Evolutionary conservation across 176 grass and related monocot genomes (phyloP).

Genomic region (sorghum (Sorghum bicolor)): Sorghum_bicolor_NCBIv3 NC_012870.2:72156501-72157000

Average conservation of each 20-base stretch:
- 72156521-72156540: neutral
- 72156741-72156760: neutral
- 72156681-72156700: constrained; percentile 1
- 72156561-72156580: constrained; percentile 23
- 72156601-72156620: constrained; percentile 12
- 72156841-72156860: constrained; percentile 20
- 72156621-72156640: neutral
- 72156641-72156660: constrained; percentile 31
- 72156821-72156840: constrained; percentile 24
- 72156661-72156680: constrained; percentile 46
- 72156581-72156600: constrained; percentile 42
- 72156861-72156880: constrained; percentile 24
- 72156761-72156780: constrained; percentile 18
- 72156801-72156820: constrained; percentile 37
- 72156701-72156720: constrained; percentile 38
- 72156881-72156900: constrained; percentile 23
- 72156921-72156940: constrained; percentile 35
- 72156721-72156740: neutral
- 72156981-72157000: neutral
- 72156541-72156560: constrained; percentile 12
- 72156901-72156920: constrained; percentile 12
- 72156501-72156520: neutral
- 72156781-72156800: neutral
- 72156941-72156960: constrained; percentile 36
- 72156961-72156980: constrained; percentile 40